Conservation (phyloP, 176 grass and related monocot species). For the Thalia dealbata region DNA sequence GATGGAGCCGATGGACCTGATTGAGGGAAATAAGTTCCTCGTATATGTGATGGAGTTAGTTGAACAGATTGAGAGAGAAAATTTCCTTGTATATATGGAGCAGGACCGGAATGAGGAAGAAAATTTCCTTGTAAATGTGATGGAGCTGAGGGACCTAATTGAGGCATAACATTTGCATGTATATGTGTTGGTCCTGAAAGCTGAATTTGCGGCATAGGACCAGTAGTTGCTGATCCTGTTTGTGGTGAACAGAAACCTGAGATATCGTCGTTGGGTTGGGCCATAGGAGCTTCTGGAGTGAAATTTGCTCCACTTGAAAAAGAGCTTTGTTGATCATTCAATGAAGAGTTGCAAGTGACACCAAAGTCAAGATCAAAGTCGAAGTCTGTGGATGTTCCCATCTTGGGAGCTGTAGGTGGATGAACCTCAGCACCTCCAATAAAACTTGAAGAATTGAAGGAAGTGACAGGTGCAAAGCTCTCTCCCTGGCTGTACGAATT, state of each 20-base stretch:
- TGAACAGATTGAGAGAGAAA: too few relatives aligned
- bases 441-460: constrained; percentile 29
- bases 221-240: constrained; percentile 28
- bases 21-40: too few relatives aligned
- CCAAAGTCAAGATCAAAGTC: constrained; percentile 72
- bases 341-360: constrained; percentile 33
- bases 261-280: background rate
- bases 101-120: too few relatives aligned
- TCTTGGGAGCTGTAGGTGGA: constrained; percentile 13
- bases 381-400: constrained; percentile 34
- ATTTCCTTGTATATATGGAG: too few relatives aligned
- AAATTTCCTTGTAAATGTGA: background rate
- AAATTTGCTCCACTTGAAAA: constrained; percentile 28
- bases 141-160: constrained; percentile 5
- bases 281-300: constrained; percentile 10
- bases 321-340: constrained; percentile 33
- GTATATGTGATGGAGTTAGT: too few relatives aligned
- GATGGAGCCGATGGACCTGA: too few relatives aligned
- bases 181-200: constrained; percentile 19
- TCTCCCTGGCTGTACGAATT: constrained; percentile 30
- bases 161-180: constrained; percentile 7
- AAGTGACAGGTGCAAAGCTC: constrained; percentile 36
- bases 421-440: constrained; percentile 12
- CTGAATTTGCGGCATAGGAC: constrained; percentile 26
- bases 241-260: constrained; percentile 5